Evolutionary conservation across 1,284 basidiomycete species (phyloP), one percentile per base, ranked within the genome.

Genomic region (Ganoderma resinaceum): DNA sequence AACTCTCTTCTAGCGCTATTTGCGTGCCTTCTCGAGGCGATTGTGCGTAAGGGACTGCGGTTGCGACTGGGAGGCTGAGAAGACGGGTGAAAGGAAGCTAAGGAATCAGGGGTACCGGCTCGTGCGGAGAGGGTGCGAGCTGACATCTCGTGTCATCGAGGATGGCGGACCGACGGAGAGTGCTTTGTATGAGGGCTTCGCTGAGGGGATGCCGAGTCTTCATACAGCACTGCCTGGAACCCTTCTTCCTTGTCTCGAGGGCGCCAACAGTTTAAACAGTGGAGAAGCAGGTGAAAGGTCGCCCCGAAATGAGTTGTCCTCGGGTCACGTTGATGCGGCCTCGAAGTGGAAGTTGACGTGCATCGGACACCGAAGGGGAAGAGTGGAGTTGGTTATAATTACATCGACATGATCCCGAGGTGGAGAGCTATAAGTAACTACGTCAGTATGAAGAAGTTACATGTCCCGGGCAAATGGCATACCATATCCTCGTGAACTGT

Each of bases 171-270:
- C 66, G 66, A 59, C 33, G 33, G 33, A 31, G 40, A 68, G 29
- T 64, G 46, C 23, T 66, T 49, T 62, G 66, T 65, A 61, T 63
- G 31, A 42, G 38, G 38, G 2, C 64, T 65, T 70, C 70, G 67
- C 64, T 70, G 61, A 29, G 40, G 43, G 31, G 37, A 31, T 37
- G 53, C 53, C 33, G 20, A 3, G 35, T 46, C 52, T 46, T 40
- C 53, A 29, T 23, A 63, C 67, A 67, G 70, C 67, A 71, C 63
- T 66, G 67, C 63, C 35, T 49, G 35, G 40, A 53, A 33, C 58
- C 42, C 52, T n/a, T 40, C 60, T 61, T 35, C 38, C 33, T 16
- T 14, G 16, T 26, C 61, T 58, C 38, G 31, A 35, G 33, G 31
- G 35, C 43, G 37, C 37, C 23, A 33, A 14, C 33, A 23, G 23